Base-by-base conservation (phyloP, 2,329 filamentous ascomycete genomes). In the Colletotrichum sp. region DNA sequence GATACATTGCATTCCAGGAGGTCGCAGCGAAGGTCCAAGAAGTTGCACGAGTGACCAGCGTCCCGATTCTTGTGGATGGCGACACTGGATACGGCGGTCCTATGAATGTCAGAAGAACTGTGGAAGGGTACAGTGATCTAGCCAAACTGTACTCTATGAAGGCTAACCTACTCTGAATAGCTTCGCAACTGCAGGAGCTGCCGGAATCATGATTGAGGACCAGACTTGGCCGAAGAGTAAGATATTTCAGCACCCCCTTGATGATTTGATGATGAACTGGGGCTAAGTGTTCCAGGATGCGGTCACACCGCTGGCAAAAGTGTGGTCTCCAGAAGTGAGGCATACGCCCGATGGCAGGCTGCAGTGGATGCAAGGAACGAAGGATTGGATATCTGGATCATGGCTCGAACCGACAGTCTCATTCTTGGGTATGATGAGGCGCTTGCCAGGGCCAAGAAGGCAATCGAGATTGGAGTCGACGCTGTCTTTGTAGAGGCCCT, bases 161-260 rank as follows among this genome's bases (percentile, higher is more conserved):
- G 16, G 36, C 57, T 32, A 10, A 71, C 34, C 13, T 15, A 1
- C 8, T n/a, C 12, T 15, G 26, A 10, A 18, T 28, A 72, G 70
- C 8, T 61, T 72, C n/a, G 86, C 87, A 0, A 77, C 80, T 6
- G 86, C 86, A 2, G 86, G 84, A 18, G 84, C 84, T 18, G 83
- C 84, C 5, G 83, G 84, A 0, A 76, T 85, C 34, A 84, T 84
- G 85, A 87, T 89, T 71, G 87, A 88, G 72, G 86, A 88, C 70
- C 87, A 88, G 76, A 87, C 85, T 1, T 89, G 87, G 87, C 87
- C 87, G 8, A 88, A 89, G 72, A 79, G 87, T 88, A 24, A 52
- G 43, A 71, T 77, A 83, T 26, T 26, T 15, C 2, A 30, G 7
- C 26, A 38, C 2, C 18, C 24, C 16, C 55, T 30, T 30, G 3